phyloP scores from a whole-genome alignment of 176 grass and related monocot genomes.

The Bonia amplexicaulis region DNA sequence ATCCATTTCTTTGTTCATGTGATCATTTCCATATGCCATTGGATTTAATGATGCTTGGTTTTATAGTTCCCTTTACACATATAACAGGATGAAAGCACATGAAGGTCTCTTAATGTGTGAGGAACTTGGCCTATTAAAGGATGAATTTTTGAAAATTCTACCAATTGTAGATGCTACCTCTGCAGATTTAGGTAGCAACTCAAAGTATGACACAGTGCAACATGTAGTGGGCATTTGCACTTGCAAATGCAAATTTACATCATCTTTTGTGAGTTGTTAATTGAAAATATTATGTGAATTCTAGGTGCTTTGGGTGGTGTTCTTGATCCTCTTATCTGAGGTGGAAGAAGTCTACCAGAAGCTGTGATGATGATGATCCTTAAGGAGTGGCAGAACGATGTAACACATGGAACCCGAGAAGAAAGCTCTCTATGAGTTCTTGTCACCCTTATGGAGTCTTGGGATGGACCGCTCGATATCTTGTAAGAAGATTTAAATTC shows the following conservation, averaged over 20 bases:
- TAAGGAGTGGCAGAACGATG: conserved; percentile 93
- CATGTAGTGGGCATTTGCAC: background rate
- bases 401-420: conserved; percentile 84
- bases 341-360: conserved; percentile 89
- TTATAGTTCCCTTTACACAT: conserved; percentile 19
- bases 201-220: background rate
- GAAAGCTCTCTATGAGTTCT: conserved; percentile 78
- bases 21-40: conserved; percentile 20
- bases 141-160: conserved; percentile 71
- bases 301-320: conserved; percentile 51
- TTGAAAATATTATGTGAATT: no score
- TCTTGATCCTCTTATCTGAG: conserved; percentile 81
- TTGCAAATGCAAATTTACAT: no score
- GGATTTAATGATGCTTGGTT: background rate
- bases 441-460: conserved; percentile 93
- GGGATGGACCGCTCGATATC: conserved; percentile 98
- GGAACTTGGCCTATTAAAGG: conserved; percentile 74
- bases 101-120: conserved; percentile 81
- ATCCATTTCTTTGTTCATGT: background rate
- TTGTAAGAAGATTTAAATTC: conserved; percentile 42
- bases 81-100: conserved; percentile 85
- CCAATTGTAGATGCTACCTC: conserved; percentile 95
- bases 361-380: conserved; percentile 99
- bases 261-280: no score
- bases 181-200: conserved; percentile 73